These are phyloP conservation scores for Chlamydomonas asymmetrica DNA, from an alignment of 139 green algal species.

Conservation along the genomic window DNA sequence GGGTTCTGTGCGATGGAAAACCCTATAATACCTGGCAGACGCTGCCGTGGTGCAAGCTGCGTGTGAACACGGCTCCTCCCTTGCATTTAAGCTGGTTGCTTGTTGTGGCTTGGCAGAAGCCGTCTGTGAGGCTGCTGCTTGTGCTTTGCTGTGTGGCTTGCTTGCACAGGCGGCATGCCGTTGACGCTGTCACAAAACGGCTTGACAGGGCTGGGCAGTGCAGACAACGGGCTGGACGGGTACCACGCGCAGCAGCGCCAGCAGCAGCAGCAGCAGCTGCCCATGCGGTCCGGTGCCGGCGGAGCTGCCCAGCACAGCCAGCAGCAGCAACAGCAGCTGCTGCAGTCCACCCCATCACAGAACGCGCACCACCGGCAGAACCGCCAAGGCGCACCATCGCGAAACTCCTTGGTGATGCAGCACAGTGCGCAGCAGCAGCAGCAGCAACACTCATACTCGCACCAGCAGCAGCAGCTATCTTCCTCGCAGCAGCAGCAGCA, in stretches of 20 bases:
- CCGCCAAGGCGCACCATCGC: not conserved
- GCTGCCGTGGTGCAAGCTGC: no score
- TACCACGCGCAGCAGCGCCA: slow-evolving; percentile 14
- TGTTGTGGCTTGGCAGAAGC: no score
- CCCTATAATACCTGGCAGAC: no score
- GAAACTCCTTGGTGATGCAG: not conserved
- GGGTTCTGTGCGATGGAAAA: no score
- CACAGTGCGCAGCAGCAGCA: not conserved
- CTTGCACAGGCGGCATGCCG: slow-evolving; percentile 21
- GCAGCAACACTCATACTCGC: not conserved
- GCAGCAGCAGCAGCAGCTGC: not conserved
- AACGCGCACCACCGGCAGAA: slow-evolving; percentile 4
- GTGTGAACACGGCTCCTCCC: no score
- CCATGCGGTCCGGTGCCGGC: not conserved
- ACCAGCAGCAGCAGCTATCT: not conserved
- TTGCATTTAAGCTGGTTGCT: no score
- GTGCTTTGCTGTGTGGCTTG: no score
- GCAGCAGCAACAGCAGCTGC: slow-evolving; percentile 3
- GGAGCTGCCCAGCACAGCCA: not conserved
- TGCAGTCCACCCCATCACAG: slow-evolving; percentile 5
- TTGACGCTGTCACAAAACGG: not conserved
- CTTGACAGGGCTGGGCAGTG: not conserved
- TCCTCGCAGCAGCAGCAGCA: not conserved
- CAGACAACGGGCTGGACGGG: not conserved
- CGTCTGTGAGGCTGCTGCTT: no score